A percentile compares a stretch with the other conserved stretches of the same genome.
Conservation (phyloP, 257 asterid species). For the Fraxinus quadrangulata region DNA sequence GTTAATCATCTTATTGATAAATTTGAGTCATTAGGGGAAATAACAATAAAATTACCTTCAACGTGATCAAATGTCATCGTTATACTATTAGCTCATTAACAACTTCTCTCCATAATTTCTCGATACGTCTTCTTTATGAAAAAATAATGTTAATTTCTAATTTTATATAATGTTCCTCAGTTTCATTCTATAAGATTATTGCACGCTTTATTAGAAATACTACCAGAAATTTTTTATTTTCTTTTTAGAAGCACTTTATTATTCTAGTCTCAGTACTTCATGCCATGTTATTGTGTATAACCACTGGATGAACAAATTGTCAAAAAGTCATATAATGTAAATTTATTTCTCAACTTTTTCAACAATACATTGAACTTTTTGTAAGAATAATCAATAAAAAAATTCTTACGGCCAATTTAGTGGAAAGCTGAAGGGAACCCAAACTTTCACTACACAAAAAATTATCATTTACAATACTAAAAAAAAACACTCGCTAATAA, state of each 20-base stretch:
- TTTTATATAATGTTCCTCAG: background rate
- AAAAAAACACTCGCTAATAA: too few species aligned
- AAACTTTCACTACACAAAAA: background rate
- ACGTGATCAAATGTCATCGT: background rate
- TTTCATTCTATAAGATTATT: background rate
- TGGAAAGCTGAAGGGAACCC: slow-evolving; percentile 23
- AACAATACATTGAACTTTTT: slow-evolving; percentile 7
- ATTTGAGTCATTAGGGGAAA: too few species aligned
- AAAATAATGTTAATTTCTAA: too few species aligned
- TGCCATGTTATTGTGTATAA: slow-evolving; percentile 22
- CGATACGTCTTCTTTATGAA: too few species aligned
- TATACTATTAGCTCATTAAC: too few species aligned
- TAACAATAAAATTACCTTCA: too few species aligned
- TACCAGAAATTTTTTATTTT: background rate
- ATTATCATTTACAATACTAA: too few species aligned
- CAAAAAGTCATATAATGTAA: slow-evolving; percentile 1
- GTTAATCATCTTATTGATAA: too few species aligned
- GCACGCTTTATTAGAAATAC: background rate
- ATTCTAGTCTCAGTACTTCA: background rate
- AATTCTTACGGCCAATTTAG: slow-evolving; percentile 16
- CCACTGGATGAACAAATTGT: slow-evolving; percentile 17
- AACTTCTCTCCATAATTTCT: too few species aligned
- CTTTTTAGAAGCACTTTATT: background rate
- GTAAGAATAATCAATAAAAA: background rate
- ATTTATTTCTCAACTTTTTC: slow-evolving; percentile 13